Evolutionary conservation across 2,329 filamentous ascomycete species (phyloP), one percentile per base, ranked within the genome.

Genomic region (Chaetomium globosum): DNA sequence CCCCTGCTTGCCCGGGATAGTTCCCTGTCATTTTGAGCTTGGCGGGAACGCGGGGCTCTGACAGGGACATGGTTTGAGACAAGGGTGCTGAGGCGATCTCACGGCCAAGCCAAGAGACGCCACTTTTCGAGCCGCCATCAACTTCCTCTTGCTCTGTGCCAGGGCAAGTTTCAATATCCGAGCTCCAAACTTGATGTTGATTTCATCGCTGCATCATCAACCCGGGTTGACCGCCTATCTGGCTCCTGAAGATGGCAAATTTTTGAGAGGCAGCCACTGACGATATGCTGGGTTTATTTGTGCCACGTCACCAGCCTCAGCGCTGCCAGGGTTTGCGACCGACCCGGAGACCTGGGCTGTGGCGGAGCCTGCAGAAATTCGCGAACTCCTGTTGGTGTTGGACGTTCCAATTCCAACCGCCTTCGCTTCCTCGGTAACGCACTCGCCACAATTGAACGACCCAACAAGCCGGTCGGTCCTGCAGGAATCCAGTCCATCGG

Each of bases 241-340:
- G 43, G 28, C 48, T 46, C 19, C 39, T 6, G n/a, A 6, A 4
- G 55, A 63, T 66, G 52, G 58, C 61, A 46, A 63, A 36, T 28
- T 21, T 39, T 51, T 7, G 46, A 39, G 66, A 70, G 61, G 65
- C 69, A 69, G 55, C 67, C 67, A 54, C 31, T 65, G 71, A 60
- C 26, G 16, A 30, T 51, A 26, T 26, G 23, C 59, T 4, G 26
- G 26, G 8, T 49, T 16, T 36, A 33, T 33, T 51, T 64, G 67
- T 78, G 80, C 78, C 79, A 81, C 80, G 80, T 81, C 79, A 79
- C 77, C 73, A 80, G 78, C 77, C 78, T 79, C 77, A 77, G 60
- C 60, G 49, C 62, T 62, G 63, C 65, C 65, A 67, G 68, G 46
- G 54, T 69, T 63, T 13, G 65, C 64, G 65, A 65, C 33, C 59